phyloP scores from a whole-genome alignment of 306 rosid species.

The Glycine soja region DNA sequence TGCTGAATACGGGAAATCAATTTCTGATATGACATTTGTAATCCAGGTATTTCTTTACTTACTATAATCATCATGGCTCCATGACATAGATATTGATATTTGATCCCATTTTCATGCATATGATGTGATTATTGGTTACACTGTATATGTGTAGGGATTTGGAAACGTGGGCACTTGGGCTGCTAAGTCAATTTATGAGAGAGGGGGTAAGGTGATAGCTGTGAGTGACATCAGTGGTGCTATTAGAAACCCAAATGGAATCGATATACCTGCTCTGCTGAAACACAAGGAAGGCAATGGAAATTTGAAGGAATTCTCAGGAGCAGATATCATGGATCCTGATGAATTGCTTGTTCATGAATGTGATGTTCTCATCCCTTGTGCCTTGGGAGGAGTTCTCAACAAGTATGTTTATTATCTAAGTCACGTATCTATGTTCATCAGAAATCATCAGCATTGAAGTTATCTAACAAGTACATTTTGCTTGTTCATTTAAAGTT shows the following conservation, averaged over 20 bases:
- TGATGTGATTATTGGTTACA: no score
- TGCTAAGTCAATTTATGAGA: conserved; percentile 61
- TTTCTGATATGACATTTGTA: conserved; percentile 57
- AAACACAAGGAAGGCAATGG: conserved; percentile 53
- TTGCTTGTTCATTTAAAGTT: not conserved
- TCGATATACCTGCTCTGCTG: conserved; percentile 63
- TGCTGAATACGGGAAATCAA: conserved; percentile 64
- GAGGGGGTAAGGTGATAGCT: conserved; percentile 66
- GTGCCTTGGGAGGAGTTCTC: conserved; percentile 74
- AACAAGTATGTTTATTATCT: conserved; percentile 53
- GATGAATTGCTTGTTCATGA: conserved; percentile 61
- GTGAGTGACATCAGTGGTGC: conserved; percentile 75
- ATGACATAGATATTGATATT: not conserved
- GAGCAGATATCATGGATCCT: conserved; percentile 63
- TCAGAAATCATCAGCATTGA: not conserved
- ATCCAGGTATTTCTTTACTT: conserved; percentile 59
- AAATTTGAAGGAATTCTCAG: conserved; percentile 58
- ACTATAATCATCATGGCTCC: no score
- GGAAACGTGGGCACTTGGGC: conserved; percentile 79
- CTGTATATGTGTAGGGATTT: conserved; percentile 24
- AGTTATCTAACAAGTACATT: not conserved
- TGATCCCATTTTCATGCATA: not conserved
- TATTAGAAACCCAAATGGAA: conserved; percentile 57
- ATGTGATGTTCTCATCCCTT: conserved; percentile 74
- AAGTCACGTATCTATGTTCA: not conserved